These are phyloP conservation scores for Crithidia fasciculata DNA, from an alignment of 208 protist species.

Conservation along the genomic window DNA sequence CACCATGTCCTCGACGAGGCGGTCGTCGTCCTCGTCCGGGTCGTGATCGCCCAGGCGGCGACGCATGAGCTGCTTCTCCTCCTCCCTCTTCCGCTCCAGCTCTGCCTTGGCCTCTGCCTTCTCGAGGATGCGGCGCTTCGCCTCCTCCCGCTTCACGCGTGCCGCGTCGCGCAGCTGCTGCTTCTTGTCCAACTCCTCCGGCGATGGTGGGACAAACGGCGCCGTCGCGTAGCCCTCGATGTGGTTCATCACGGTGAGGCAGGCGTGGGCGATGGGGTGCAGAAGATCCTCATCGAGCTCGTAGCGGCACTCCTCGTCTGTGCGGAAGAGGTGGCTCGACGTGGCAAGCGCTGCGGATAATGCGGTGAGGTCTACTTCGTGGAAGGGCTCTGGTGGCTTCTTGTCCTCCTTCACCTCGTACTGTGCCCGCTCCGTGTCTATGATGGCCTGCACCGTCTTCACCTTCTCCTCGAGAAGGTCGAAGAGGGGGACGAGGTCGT, in stretches of 20 bases:
- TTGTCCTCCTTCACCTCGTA: slow-evolving; percentile 55
- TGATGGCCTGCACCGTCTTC: slow-evolving; percentile 49
- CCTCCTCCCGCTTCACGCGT: slow-evolving; percentile 73
- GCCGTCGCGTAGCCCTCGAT: slow-evolving; percentile 85
- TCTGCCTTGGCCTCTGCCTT: slow-evolving; percentile 57
- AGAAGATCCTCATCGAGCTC: slow-evolving; percentile 89
- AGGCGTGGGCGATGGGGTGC: slow-evolving; percentile 86
- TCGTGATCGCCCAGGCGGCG: slow-evolving; percentile 43
- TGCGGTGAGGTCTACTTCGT: slow-evolving; percentile 53
- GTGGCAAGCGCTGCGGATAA: slow-evolving; percentile 42
- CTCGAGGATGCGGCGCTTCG: slow-evolving; percentile 48
- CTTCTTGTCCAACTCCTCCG: slow-evolving; percentile 64
- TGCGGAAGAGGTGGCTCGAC: slow-evolving; percentile 59
- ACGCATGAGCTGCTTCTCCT: slow-evolving; percentile 67
- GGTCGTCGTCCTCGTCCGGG: slow-evolving; percentile 33
- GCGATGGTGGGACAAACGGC: slow-evolving; percentile 56
- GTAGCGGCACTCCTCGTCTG: slow-evolving; percentile 77
- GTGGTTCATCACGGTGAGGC: slow-evolving; percentile 69
- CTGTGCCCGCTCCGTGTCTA: slow-evolving; percentile 56
- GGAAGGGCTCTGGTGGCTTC: slow-evolving; percentile 65
- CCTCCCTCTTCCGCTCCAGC: slow-evolving; percentile 52
- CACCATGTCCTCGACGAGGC: slow-evolving; percentile 52
- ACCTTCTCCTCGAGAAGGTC: slow-evolving; percentile 56
- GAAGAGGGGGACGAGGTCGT: slow-evolving; percentile 79
- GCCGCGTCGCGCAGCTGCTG: slow-evolving; percentile 52